Evolutionary conservation across 306 rosid genomes (phyloP).

Genomic region (Glycine latifolia): DNA sequence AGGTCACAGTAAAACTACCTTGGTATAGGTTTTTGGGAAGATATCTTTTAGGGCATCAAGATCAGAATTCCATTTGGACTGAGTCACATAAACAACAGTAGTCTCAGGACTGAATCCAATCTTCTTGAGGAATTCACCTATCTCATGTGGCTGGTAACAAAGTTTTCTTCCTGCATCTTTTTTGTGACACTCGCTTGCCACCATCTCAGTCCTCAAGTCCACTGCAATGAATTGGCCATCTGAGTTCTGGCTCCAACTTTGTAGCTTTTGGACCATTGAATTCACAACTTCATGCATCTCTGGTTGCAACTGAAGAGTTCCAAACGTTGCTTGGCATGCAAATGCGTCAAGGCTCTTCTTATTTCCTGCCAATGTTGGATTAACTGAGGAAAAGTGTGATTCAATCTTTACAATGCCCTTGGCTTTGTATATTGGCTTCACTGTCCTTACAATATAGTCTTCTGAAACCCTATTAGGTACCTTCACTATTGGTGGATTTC

Average conservation of each 20-base stretch:
- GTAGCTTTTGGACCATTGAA: no score
- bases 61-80: conserved; percentile 46
- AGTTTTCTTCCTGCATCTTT: no score
- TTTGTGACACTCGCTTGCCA: no score
- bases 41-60: conserved; percentile 49
- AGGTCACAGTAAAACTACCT: conserved; percentile 37
- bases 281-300: no score
- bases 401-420: conserved; percentile 49
- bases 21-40: conserved; percentile 55
- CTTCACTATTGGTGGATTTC: conserved; percentile 38
- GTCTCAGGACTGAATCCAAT: conserved; percentile 47
- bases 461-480: conserved; percentile 51
- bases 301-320: background rate
- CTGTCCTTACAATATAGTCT: conserved; percentile 40
- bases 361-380: conserved; percentile 31
- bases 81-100: conserved; percentile 52
- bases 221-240: no score
- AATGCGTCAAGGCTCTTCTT: conserved; percentile 18
- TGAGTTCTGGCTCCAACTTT: no score
- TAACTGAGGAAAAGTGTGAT: conserved; percentile 47
- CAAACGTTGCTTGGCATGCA: conserved; percentile 57
- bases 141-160: conserved; percentile 23
- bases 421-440: conserved; percentile 51
- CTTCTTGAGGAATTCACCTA: conserved; percentile 54
- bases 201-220: no score